Base-by-base conservation (phyloP, 805 yeast genomes). In the Komagataella phaffii region DNA sequence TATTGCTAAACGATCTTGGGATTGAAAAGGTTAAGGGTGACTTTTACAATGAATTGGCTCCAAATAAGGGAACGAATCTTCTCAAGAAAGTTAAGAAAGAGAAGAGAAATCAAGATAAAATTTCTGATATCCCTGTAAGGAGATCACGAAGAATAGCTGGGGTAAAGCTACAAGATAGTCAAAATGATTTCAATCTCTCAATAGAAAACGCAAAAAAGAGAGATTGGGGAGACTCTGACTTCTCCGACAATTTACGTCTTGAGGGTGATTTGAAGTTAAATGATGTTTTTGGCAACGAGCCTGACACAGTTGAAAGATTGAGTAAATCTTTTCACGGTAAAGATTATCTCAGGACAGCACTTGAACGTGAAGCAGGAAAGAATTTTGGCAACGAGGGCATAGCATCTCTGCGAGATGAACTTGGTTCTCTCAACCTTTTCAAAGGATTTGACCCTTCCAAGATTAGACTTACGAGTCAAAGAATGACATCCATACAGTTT, bases 91-190 rank as follows among this genome's bases (percentile, higher is more conserved):
- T 56, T 59, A 59, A 51, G 57, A 57, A n/a, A 14, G 19, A 14
- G 49, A 52, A 51, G 47, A 30, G 54, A 49, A 62, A 64, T 24
- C 66, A 64, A 10, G 55, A 55, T 12, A 61, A 59, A 44, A 64
- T 59, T 50, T 60, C 64, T 40, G 52, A 54, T 1, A 60, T 71
- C 14, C 95, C 96, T 0, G 71, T 81, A 1, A 73, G 96, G 61
- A 74, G 89, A 54, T 88, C 96, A 0, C 73, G 88, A 49, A 72
- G 97, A 56, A 60, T 90, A 21, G 87, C 88, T 3, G 96, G 96
- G 1, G 74, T 80, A 1, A 72, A 77, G 53, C 62, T 75, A 51
- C 90, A 81, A 53, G 77, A 74, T 50, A 69, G 75, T 6, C 72
- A 67, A 46, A 72, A 69, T 50, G 64, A 60, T 50, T 61, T 61